Base-by-base conservation (phyloP, 1,284 basidiomycete species). In the Boletus mariae region DNA sequence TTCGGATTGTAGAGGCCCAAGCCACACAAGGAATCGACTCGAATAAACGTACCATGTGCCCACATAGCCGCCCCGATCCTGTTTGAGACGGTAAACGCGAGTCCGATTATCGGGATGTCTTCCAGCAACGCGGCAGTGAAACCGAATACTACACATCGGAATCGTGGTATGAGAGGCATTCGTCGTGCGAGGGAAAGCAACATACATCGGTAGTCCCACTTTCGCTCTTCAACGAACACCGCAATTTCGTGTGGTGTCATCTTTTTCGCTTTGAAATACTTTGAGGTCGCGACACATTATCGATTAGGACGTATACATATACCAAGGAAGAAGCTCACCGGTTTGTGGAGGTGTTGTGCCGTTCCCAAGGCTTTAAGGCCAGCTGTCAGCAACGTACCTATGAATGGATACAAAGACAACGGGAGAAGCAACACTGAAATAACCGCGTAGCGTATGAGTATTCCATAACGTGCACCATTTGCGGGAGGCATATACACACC, bases 31-130 rank as follows among this genome's bases (percentile, higher is more conserved):
- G 17, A 23, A 40, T 23, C 10, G 10, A 38, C 26, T 7, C 13
- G 40, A 25, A 15, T 41, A 13, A 11, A 71, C 79, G 23, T 61
- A 89, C 87, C 90, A 61, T 87, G 82, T 7, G 88, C 87, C 90
- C 91, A 94, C 92, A 95, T 94, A 1, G 90, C 91, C 1, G 90
- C 90, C 2, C 92, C 92, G 28, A 94, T 81, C 11, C 90, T 78
- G 66, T 94, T 94, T 0, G 91, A 92, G 29, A 95, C 76, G 0
- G 85, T 87, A 66, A 94, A 92, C 8, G 87, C 70, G 3, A 94
- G 71, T 0, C 92, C 92, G 15, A 92, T 63, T 53, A 94, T 78
- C 0, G 92, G 92, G 0, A 93, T 69, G 4, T 80, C 78, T 71
- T 94, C 92, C 0, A 93, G 73, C 6, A 94, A 69, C 0, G 89